Evolutionary conservation across 2,329 filamentous ascomycete genomes (phyloP).

Genomic region (Blastomyces parvus): DNA sequence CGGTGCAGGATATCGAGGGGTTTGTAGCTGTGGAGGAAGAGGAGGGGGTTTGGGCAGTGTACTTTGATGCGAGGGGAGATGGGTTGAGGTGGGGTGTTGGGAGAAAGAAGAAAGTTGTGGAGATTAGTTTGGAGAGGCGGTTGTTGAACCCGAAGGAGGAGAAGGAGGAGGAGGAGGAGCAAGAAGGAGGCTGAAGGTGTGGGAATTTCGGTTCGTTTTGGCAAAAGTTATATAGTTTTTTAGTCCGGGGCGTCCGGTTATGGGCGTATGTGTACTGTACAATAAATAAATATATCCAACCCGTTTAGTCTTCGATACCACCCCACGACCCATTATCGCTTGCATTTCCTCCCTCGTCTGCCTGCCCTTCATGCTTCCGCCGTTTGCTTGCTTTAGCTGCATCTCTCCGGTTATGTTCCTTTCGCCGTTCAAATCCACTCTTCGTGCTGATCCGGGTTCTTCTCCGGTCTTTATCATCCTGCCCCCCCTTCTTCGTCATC

Average conservation of each 20-base stretch:
- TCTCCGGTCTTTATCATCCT: conserved; percentile 34
- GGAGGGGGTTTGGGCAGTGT: conserved; percentile 34
- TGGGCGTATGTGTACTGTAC: conserved; percentile 4
- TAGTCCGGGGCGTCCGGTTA: conserved; percentile 8
- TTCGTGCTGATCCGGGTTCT: conserved; percentile 62
- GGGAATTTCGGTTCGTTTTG: background rate
- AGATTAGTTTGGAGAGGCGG: conserved; percentile 21
- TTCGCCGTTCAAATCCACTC: conserved; percentile 40
- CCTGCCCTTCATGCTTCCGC: conserved; percentile 21
- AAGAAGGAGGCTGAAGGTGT: conserved; percentile 5
- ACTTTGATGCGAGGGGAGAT: conserved; percentile 37
- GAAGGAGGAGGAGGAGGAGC: conserved; percentile 3
- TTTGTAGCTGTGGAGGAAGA: conserved; percentile 33
- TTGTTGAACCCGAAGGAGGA: conserved; percentile 13
- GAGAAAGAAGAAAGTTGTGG: conserved; percentile 18
- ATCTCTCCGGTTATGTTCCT: conserved; percentile 40
- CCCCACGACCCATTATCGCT: conserved; percentile 30
- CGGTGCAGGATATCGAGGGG: conserved; percentile 26
- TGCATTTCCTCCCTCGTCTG: conserved; percentile 15
- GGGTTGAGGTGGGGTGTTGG: conserved; percentile 23
- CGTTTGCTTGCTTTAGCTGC: conserved; percentile 35
- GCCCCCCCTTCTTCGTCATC: conserved; percentile 29
- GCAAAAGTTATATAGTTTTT: background rate
- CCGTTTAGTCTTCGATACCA: conserved; percentile 30
- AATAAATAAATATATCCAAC: background rate